phyloP scores from a whole-genome alignment of 2,329 filamentous ascomycete genomes.

The Davidsoniella eucalypti region DNA sequence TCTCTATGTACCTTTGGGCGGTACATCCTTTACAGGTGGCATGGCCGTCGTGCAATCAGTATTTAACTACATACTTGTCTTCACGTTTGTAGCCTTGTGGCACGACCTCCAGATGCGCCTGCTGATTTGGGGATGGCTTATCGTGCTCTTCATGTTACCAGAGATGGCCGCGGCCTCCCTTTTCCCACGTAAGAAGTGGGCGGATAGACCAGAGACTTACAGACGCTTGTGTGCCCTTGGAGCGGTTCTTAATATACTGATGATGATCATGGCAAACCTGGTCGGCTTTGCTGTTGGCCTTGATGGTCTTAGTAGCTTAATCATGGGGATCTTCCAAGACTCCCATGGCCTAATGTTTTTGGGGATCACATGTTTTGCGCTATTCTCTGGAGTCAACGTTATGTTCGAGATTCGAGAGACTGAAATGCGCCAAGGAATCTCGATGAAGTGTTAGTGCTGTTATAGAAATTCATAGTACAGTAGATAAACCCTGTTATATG shows the following conservation, averaged over 20 bases:
- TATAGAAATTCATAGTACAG: neutral
- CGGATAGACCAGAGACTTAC: conserved; percentile 51
- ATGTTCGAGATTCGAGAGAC: conserved; percentile 92
- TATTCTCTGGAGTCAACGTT: conserved; percentile 77
- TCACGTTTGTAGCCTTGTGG: conserved; percentile 96
- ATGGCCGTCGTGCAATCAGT: conserved; percentile 39
- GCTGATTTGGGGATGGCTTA: conserved; percentile 91
- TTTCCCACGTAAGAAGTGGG: conserved; percentile 62
- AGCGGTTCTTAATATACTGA: conserved; percentile 66
- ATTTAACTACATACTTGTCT: conserved; percentile 66
- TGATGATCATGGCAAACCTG: conserved; percentile 93
- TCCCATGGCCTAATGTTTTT: conserved; percentile 62
- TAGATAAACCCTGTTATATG: no score
- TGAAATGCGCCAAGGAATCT: conserved; percentile 67
- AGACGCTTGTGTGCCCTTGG: conserved; percentile 67
- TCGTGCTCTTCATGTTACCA: conserved; percentile 84
- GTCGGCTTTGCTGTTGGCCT: conserved; percentile 88
- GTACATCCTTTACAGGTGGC: conserved; percentile 35
- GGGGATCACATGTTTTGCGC: conserved; percentile 46
- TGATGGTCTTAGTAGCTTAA: conserved; percentile 65
- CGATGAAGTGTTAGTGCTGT: conserved; percentile 53
- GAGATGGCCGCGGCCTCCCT: conserved; percentile 57
- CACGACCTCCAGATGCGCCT: conserved; percentile 87
- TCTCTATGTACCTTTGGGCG: conserved; percentile 82
- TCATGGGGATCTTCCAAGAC: conserved; percentile 59